phyloP scores from a whole-genome alignment of 495 filamentous ascomycete species.

The Penicillium samsonianum region DNA sequence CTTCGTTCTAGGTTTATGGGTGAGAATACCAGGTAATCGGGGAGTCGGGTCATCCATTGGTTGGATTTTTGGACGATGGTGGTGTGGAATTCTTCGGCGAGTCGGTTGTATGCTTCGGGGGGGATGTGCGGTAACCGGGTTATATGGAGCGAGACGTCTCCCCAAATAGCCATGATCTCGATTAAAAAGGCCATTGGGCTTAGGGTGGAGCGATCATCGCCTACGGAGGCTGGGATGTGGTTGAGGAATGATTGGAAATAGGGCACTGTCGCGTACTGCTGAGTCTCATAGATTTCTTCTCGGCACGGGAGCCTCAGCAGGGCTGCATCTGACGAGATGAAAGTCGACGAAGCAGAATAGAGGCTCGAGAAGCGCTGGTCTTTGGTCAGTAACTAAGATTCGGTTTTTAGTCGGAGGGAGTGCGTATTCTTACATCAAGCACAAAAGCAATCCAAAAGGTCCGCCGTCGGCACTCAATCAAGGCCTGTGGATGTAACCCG shows the following conservation, averaged over 20 bases:
- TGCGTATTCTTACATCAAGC: constrained; percentile 53
- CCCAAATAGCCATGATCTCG: constrained; percentile 62
- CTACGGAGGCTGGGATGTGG: constrained; percentile 24
- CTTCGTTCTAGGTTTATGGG: constrained; percentile 51
- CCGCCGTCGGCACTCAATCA: constrained; percentile 64
- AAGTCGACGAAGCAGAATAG: constrained; percentile 46
- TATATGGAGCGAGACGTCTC: constrained; percentile 60
- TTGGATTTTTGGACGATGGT: constrained; percentile 51
- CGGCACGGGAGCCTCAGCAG: constrained; percentile 64
- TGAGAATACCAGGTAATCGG: constrained; percentile 49
- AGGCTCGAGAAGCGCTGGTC: constrained; percentile 57
- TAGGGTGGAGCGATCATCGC: constrained; percentile 36
- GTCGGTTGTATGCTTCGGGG: constrained; percentile 39
- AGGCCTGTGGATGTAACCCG: constrained; percentile 55
- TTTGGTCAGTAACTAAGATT: constrained; percentile 3
- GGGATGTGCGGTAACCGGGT: constrained; percentile 56
- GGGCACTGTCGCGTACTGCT: constrained; percentile 52
- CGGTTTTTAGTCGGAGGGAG: neutral
- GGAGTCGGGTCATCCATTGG: constrained; percentile 48
- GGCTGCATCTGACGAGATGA: constrained; percentile 54
- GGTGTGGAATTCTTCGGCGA: constrained; percentile 53
- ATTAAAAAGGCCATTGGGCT: constrained; percentile 63
- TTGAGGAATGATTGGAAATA: constrained; percentile 56
- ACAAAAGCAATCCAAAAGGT: constrained; percentile 69
- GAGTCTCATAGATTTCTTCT: constrained; percentile 57